Evolutionary conservation across 495 filamentous ascomycete species (phyloP), one percentile per base, ranked within the genome.

Genomic region (Penicillium salamii): DNA sequence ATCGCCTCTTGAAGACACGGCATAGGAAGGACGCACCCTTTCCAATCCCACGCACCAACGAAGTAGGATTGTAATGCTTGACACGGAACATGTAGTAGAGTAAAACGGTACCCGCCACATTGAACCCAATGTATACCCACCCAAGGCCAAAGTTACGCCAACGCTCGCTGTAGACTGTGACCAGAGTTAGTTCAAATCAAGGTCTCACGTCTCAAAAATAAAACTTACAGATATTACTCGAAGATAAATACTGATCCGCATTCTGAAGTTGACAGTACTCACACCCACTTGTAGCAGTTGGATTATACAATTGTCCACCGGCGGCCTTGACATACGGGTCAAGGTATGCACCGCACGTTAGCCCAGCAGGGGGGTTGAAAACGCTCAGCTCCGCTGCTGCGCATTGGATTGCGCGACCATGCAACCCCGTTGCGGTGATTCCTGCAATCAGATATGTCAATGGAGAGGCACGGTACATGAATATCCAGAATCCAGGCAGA

Each of bases 371-470:
- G 1, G 81, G 70, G 24, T 74, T 58, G 57, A 83, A 83, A 0
- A 74, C 62, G 26, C 73, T 78, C 19, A 80, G 54, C 52, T 84
- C 80, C 32, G 58, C 62, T 1, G 36, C 36, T 9, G 70, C 54
- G 63, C 80, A 83, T 5, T 55, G 43, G 26, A 83, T 72, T 0
- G 51, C 39, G 3, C 71, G 57, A 2, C 57, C 63, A 41, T 77
- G 70, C 39, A 81, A 64, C 5, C 70, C 74, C 11, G 78, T 77
- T 4, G 54, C 69, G 0, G 75, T 70, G 38, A 83, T 62, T 20
- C 76, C 78, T 17, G 76, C 67, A 38, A 85, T 69, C 11, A 83
- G 65, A 52, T 85, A 88, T 1, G 80, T 84, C 37, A 82, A 62
- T 0, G 78, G 78, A 0, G 72, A 74, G 35, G 75, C 63, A 39